Percentiles rank a stretch among this genome's conserved stretches.
phyloP scores from a whole-genome alignment of 441 rosid genomes.

The Gossypium davidsonii region DNA sequence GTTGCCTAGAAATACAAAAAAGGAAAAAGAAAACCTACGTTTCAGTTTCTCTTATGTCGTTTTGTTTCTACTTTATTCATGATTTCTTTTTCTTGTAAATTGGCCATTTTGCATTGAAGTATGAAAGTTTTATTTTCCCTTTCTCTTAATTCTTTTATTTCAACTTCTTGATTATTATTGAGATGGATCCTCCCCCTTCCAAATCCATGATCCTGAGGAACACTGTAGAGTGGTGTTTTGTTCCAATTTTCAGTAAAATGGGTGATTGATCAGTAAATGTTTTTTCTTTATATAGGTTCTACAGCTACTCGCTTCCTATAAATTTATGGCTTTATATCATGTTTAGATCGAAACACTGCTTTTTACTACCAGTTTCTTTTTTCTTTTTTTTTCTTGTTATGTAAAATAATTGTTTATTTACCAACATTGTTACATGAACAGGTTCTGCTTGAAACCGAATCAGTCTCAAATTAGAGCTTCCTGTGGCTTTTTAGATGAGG shows the following conservation, averaged over 20 bases:
- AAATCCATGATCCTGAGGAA: background rate
- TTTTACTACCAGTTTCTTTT: background rate
- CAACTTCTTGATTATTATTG: background rate
- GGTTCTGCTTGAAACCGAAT: constrained; percentile 4
- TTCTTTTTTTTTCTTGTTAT: background rate
- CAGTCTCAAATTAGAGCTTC: background rate
- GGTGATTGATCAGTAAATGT: background rate
- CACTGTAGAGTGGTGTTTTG: background rate
- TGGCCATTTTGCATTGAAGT: background rate
- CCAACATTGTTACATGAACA: background rate
- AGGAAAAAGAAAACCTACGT: background rate
- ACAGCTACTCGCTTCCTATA: background rate
- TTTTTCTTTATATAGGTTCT: background rate
- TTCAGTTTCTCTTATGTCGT: constrained; percentile 7
- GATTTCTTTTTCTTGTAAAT: background rate
- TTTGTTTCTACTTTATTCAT: background rate
- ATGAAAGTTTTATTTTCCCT: no score
- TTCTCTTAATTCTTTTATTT: background rate
- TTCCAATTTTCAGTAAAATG: background rate
- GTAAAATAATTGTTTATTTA: background rate
- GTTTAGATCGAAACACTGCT: background rate
- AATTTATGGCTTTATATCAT: background rate
- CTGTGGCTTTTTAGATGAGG: background rate
- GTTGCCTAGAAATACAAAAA: background rate
- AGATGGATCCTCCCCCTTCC: background rate